phyloP scores from a whole-genome alignment of 257 asterid genomes.

The Pogostemon cablin region DNA sequence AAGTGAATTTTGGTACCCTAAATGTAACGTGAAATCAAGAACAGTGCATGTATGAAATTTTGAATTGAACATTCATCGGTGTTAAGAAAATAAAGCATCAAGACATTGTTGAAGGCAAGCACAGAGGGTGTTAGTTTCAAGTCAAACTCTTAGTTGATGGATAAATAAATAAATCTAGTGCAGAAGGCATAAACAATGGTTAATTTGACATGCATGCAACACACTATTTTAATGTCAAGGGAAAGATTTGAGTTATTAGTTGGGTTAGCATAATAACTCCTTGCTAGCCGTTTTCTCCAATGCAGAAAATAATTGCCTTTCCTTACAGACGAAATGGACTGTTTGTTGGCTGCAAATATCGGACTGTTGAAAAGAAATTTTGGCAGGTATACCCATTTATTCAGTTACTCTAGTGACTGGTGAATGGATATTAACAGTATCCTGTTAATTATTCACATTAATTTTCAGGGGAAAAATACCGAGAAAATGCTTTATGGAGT shows the following conservation, averaged over 20 bases:
- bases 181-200: too few species aligned
- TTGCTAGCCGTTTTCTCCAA: slow-evolving; percentile 27
- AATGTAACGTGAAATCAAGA: neutral
- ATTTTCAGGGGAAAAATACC: slow-evolving; percentile 55
- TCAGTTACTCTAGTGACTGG: neutral
- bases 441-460: slow-evolving; percentile 23
- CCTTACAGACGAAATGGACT: slow-evolving; percentile 59
- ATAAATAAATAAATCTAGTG: too few species aligned
- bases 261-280: neutral
- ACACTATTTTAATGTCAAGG: neutral
- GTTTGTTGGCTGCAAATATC: slow-evolving; percentile 76
- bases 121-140: too few species aligned
- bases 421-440: neutral
- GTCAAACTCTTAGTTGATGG: too few species aligned
- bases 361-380: slow-evolving; percentile 61
- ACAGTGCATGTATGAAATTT: neutral
- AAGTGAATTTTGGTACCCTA: neutral
- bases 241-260: neutral
- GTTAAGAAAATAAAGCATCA: too few species aligned
- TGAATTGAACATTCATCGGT: too few species aligned
- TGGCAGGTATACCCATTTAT: slow-evolving; percentile 64
- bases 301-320: slow-evolving; percentile 78
- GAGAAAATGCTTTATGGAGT: slow-evolving; percentile 69
- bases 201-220: too few species aligned
- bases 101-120: too few species aligned